Evolutionary conservation across 2,329 filamentous ascomycete genomes (phyloP), one percentile per base, ranked within the genome.

Genomic region (Metarhizium guizhouense): DNA sequence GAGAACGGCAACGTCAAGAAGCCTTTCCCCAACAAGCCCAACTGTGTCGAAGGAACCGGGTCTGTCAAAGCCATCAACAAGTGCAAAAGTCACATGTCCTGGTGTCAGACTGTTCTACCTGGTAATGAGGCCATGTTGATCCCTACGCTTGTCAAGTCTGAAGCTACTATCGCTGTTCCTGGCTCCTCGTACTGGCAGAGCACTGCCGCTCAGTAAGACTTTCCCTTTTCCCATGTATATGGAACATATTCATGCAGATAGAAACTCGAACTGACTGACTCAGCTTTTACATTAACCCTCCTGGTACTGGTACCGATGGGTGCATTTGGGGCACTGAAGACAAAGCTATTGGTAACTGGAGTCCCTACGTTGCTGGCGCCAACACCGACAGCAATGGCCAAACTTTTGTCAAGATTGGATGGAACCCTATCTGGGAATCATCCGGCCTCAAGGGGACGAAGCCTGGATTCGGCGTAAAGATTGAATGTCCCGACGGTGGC

Each of bases 71-170:
- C 80, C 40, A 75, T 83, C 58, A 92, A 90, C 74, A 84, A 85
- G 62, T 81, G 79, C 59, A 78, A 81, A 48, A 72, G 75, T 40
- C 65, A 77, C 14, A 79, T 90, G 54, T 82, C 88, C 3, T 89
- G 88, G 71, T 92, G 88, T 70, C 88, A 92, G 71, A 92, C 88
- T 4, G 85, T 90, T 14, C 72, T 91, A 58, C 88, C 88, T 18
- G 88, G 88, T 52, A 86, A 90, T 64, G 88, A 92, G 73, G 85
- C 85, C 58, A 92, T 92, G 87, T 76, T 91, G 62, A 91, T 91
- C 63, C 87, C 87, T 16, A 92, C 87, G n/a, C 70, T 84, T 59
- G 84, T 91, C 50, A 69, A 68, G 25, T 72, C 75, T 59, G 69
- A 68, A 10, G 74, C 76, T n/a, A 79, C 77, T 34, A 74, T 93